Evolutionary conservation across 192 early-diverging fungal genomes (phyloP), one percentile per base, ranked within the genome.

Genomic region (Coemansia sp.): DNA sequence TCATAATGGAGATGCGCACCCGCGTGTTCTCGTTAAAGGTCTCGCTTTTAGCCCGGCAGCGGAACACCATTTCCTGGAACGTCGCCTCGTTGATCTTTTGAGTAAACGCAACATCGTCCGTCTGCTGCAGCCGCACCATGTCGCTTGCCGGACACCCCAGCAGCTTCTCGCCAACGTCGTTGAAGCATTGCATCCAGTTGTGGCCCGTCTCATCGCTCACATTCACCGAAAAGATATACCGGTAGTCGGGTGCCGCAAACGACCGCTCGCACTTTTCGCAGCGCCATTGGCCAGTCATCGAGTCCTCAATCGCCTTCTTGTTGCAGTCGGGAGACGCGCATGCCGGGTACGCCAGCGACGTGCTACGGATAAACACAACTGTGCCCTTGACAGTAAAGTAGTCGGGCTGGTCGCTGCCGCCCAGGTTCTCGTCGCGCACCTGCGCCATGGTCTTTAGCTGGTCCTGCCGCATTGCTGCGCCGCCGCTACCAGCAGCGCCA

Each of bases 191-290:
- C 31, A 96, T 54, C 89, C 89, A 98, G 26, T 79, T 62, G 57
- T 89, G 84, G 23, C 89, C 89, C 1, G 90, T 88, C 30, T 87
- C 75, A 61, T 99, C 97, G 44, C 80, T 71, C 16, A 90, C 71
- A 47, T 80, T 83, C 34, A 86, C 37, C 11, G 81, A 77, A 53
- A 94, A 69, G 32, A 97, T 84, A 62, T 95, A 98, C 64, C 93
- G 76, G 80, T 93, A 89, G 8, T 85, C 72, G 11, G 94, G 94
- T 2, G 64, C 77, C 11, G 84, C 79, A 62, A 74, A 88, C 3
- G 79, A 65, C 47, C 80, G 80, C 53, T 89, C 70, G 66, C 93
- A 96, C 62, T 92, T 94, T 52, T 95, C 95, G 64, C 97, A 99
- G 47, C 91, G 60, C 94, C 94, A 99, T 23, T 77, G 73, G 40